A percentile compares a stretch with the other conserved stretches of the same genome.
phyloP scores from a whole-genome alignment of 2,329 filamentous ascomycete species.

The Pseudomassariella vexata region DNA sequence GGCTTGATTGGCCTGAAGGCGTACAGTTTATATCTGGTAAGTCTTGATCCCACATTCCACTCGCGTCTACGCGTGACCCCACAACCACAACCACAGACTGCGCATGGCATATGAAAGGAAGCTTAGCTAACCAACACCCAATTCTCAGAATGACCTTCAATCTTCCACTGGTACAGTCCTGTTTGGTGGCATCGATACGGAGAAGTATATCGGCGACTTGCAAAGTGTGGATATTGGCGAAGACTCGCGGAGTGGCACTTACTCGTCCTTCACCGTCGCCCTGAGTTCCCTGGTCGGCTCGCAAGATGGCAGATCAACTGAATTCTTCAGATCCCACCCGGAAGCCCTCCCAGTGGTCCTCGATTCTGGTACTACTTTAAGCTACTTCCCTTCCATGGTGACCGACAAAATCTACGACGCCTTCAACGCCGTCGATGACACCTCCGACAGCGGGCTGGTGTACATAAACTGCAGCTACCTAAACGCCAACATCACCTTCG shows the following conservation, averaged over 20 bases:
- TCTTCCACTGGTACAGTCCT: conserved; percentile 57
- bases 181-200: conserved; percentile 64
- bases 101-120: neutral
- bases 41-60: conserved; percentile 9
- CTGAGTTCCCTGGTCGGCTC: conserved; percentile 32
- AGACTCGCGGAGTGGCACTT: conserved; percentile 32
- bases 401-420: conserved; percentile 29
- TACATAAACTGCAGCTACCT: conserved; percentile 35
- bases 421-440: conserved; percentile 33
- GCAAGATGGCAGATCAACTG: conserved; percentile 21
- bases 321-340: conserved; percentile 13
- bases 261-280: conserved; percentile 33
- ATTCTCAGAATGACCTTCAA: conserved; percentile 39
- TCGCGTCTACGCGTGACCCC: no score
- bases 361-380: conserved; percentile 62
- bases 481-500: conserved; percentile 22
- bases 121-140: conserved; percentile 15
- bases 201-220: conserved; percentile 57
- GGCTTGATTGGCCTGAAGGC: conserved; percentile 56
- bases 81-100: no score
- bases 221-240: conserved; percentile 48
- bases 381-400: conserved; percentile 52
- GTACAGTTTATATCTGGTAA: conserved; percentile 61
- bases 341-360: conserved; percentile 47
- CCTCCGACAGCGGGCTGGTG: conserved; percentile 26